Evolutionary conservation across 1,139 yeast species (phyloP).

Genomic region (Saccharomyces pastorianus): DNA sequence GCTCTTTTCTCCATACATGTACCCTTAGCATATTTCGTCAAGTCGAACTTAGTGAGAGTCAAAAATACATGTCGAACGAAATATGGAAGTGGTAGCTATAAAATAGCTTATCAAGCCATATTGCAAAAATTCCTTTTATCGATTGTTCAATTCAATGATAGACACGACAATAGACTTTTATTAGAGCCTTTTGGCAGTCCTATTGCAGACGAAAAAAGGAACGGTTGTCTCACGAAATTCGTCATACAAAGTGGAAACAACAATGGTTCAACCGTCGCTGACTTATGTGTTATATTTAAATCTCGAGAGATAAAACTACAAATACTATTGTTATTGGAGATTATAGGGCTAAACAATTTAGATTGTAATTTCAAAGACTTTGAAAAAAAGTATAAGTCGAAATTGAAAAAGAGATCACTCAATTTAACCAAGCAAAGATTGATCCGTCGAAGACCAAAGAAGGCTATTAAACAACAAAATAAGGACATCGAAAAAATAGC

Average conservation of each 20-base stretch:
- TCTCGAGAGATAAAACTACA: slow-evolving; percentile 65
- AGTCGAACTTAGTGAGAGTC: slow-evolving; percentile 24
- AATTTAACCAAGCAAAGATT: slow-evolving; percentile 33
- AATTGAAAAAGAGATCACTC: slow-evolving; percentile 33
- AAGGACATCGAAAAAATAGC: background rate
- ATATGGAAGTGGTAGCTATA: slow-evolving; percentile 4
- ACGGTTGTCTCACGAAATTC: slow-evolving; percentile 10
- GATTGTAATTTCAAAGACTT: slow-evolving; percentile 29
- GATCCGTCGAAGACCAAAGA: slow-evolving; percentile 5
- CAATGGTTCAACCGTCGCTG: slow-evolving; percentile 3
- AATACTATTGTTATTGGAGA: slow-evolving; percentile 48
- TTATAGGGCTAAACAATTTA: slow-evolving; percentile 25
- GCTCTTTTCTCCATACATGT: slow-evolving; percentile 19
- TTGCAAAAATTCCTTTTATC: slow-evolving; percentile 12
- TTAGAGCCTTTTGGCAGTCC: background rate
- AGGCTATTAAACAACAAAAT: slow-evolving; percentile 3
- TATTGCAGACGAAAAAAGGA: slow-evolving; percentile 6
- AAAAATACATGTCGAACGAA: slow-evolving; percentile 19
- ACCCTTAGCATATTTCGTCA: slow-evolving; percentile 29
- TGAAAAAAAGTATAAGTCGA: slow-evolving; percentile 20
- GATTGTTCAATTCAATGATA: slow-evolving; percentile 18
- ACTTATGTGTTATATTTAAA: slow-evolving; percentile 34
- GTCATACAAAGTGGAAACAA: background rate
- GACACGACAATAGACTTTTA: slow-evolving; percentile 12
- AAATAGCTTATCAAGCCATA: slow-evolving; percentile 10